Conservation (phyloP, 2,329 filamentous ascomycete species). For the Kalmusia sp. region DNA sequence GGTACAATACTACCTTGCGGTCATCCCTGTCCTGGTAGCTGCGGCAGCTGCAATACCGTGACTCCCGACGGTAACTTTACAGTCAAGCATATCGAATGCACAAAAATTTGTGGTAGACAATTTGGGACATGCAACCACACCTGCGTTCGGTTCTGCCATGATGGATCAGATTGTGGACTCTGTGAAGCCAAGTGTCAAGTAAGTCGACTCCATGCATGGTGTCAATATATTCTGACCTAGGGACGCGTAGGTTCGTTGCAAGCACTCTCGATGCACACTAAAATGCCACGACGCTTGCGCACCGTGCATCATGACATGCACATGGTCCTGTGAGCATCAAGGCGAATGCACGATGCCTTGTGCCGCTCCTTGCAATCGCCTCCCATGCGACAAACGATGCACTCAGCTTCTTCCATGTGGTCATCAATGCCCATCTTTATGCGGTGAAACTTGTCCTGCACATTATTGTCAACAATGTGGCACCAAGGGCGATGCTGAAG, state of each 20-base stretch:
- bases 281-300: conserved; percentile 42
- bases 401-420: conserved; percentile 32
- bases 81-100: conserved; percentile 25
- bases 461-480: conserved; percentile 32
- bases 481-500: conserved; percentile 21
- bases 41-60: conserved; percentile 56
- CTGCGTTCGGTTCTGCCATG: conserved; percentile 35
- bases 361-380: conserved; percentile 36
- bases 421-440: conserved; percentile 42
- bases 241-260: conserved; percentile 29
- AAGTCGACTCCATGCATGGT: not conserved
- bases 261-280: conserved; percentile 31
- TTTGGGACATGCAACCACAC: conserved; percentile 37
- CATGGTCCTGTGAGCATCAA: conserved; percentile 44
- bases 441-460: conserved; percentile 35
- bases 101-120: conserved; percentile 32
- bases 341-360: conserved; percentile 45
- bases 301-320: conserved; percentile 42
- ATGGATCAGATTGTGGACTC: conserved; percentile 30
- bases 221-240: not conserved
- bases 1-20: conserved; percentile 60
- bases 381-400: conserved; percentile 41
- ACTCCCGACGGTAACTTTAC: conserved; percentile 24
- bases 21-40: conserved; percentile 61
- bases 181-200: conserved; percentile 33